Evolutionary conservation across 805 yeast species (phyloP).

Genomic region (Osmozyma mogii): DNA sequence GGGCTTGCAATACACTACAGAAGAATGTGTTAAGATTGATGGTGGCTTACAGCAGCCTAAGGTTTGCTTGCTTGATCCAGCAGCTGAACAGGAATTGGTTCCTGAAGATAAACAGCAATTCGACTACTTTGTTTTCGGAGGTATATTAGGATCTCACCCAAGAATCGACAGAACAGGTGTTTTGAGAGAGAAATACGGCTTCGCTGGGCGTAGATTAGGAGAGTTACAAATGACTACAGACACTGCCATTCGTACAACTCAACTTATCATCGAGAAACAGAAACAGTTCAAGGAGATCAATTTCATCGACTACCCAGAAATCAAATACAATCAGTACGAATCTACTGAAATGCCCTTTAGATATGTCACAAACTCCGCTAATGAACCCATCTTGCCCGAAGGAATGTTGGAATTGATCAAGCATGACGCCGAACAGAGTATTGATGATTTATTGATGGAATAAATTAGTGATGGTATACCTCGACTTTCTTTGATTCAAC

Average conservation of each 20-base stretch:
- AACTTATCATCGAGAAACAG: constrained; percentile 57
- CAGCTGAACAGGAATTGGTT: constrained; percentile 63
- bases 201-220: constrained; percentile 82
- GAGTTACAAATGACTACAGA: constrained; percentile 94
- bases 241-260: constrained; percentile 91
- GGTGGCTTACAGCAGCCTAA: constrained; percentile 36
- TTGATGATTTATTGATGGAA: constrained; percentile 56
- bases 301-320: constrained; percentile 91
- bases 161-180: constrained; percentile 91
- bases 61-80: constrained; percentile 85
- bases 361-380: constrained; percentile 58
- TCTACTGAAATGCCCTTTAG: constrained; percentile 98
- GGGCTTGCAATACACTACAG: constrained; percentile 76
- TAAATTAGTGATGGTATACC: constrained; percentile 14
- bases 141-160: constrained; percentile 92
- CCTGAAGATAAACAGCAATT: constrained; percentile 62
- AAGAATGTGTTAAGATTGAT: constrained; percentile 52
- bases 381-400: constrained; percentile 77
- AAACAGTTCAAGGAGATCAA: constrained; percentile 60
- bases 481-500: constrained; percentile 22
- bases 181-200: constrained; percentile 70
- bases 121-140: constrained; percentile 93
- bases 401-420: constrained; percentile 88
- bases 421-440: constrained; percentile 74
- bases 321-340: constrained; percentile 78